Conservation (phyloP, 345 rosid genomes). For the Citrus maxima region DNA sequence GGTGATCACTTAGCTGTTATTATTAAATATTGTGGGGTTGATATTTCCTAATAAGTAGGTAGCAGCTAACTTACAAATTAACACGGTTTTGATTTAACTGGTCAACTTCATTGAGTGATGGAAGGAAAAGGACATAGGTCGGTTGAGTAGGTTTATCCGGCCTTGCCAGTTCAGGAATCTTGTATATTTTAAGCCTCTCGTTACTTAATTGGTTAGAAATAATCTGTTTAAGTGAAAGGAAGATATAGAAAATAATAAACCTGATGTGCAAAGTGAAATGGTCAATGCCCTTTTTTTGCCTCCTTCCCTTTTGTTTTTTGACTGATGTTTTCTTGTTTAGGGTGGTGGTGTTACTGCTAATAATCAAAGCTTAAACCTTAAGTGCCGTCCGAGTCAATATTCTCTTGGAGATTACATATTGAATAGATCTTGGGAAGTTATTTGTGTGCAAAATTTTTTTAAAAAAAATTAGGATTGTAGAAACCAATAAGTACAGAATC, state of each 20-base stretch:
- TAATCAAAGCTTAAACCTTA: not conserved
- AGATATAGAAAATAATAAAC: not conserved
- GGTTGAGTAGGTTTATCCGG: not conserved
- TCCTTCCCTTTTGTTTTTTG: not conserved
- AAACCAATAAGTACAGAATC: not conserved
- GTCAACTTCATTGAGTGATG: not conserved
- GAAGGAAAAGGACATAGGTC: not conserved
- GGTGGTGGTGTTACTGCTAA: not conserved
- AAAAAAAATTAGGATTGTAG: not conserved
- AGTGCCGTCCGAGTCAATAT: not conserved
- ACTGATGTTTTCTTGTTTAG: not conserved
- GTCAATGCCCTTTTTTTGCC: not conserved
- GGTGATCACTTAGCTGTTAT: constrained; percentile 11
- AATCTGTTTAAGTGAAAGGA: not conserved
- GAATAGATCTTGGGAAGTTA: not conserved
- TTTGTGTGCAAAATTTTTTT: not conserved
- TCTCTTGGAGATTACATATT: not conserved
- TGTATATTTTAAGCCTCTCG: not conserved
- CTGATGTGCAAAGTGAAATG: not conserved
- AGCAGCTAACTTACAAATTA: not conserved
- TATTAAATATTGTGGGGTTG: constrained; percentile 11
- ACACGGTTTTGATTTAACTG: not conserved
- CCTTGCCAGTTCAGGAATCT: not conserved
- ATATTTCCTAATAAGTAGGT: not conserved
- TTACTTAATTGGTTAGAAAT: not conserved